Base-by-base conservation (phyloP, 2,329 filamentous ascomycete genomes). In the Phyllachora maydis region DNA sequence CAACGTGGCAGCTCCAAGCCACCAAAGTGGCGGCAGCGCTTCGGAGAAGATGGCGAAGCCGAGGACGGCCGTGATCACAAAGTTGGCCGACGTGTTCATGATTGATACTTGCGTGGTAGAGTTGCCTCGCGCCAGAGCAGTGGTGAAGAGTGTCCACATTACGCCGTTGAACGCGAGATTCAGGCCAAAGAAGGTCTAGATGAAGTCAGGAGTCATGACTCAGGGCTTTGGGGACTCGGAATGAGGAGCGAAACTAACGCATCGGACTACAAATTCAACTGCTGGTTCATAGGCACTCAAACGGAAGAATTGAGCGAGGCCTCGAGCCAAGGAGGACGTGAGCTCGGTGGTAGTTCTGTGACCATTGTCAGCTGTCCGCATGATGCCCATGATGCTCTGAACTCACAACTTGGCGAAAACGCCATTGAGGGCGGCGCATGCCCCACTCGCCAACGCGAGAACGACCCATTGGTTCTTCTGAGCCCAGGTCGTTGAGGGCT, bases 81-180 rank as follows among this genome's bases (percentile, higher is more conserved):
- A 85, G 49, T 85, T 85, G 27, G 73, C 60, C 9, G 73, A 78
- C 3, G 77, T 83, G 45, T 85, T 85, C 44, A 85, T 67, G 41
- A 85, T 73, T 34, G 67, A 73, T 23, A 83, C 77, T 39, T 79
- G 74, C 0, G 77, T 78, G 6, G 77, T 81, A 2, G 74, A 81
- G 28, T 64, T 61, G 9, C 75, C 74, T 11, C 64, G 59, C 1
- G 75, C 67, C n/a, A 85, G 61, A 24, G 77, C 77, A 23, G 66
- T 63, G 5, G 77, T 85, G 50, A 83, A 85, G 22, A 85, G 60
- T 0, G 72, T 68, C 77, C 77, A 85, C 77, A 85, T 85, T 9
- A 79, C 54, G 24, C 65, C 73, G 38, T 82, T 81, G 46, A 81
- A 82, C 24, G 61, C 44, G 21, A 82, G 55, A 37, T 82, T 85